Percentiles rank a stretch among this genome's conserved stretches.
Conservation (phyloP, 2,329 filamentous ascomycete genomes). For the Mollisiaceae sp. region DNA sequence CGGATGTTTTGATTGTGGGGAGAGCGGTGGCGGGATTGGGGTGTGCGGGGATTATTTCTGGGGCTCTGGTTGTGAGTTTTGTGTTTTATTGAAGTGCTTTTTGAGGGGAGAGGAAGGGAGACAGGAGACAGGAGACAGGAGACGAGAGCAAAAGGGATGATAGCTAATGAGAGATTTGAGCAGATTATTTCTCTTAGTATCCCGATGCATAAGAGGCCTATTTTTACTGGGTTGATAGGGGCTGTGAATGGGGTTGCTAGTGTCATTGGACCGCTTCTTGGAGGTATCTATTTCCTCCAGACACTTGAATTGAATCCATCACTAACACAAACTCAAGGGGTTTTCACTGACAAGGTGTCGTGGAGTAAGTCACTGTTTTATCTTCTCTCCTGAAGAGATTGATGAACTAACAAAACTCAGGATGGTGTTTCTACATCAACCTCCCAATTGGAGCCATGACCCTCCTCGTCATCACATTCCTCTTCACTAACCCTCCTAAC, state of each 20-base stretch:
- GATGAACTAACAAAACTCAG: neutral
- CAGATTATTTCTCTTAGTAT: constrained; percentile 2
- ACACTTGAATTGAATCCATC: neutral
- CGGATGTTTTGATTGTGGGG: constrained; percentile 44
- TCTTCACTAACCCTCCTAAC: constrained; percentile 36
- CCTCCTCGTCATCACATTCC: constrained; percentile 28
- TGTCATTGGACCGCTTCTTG: neutral
- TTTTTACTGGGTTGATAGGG: constrained; percentile 40
- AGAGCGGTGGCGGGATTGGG: constrained; percentile 40
- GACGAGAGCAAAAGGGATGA: neutral
- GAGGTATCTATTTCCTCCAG: neutral
- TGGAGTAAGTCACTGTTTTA: neutral
- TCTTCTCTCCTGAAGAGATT: neutral
- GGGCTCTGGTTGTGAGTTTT: constrained; percentile 35
- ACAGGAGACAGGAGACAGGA: constrained; percentile 28
- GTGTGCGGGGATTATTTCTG: constrained; percentile 41
- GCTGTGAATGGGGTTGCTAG: constrained; percentile 11
- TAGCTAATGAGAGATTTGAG: neutral
- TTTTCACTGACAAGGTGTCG: neutral
- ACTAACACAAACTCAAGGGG: neutral
- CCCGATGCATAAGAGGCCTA: constrained; percentile 38
- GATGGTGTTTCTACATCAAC: constrained; percentile 46
- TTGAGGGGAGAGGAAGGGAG: constrained; percentile 7
- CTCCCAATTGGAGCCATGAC: constrained; percentile 43
- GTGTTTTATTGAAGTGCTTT: neutral